Evolutionary conservation across 306 rosid species (phyloP).

Genomic region (Elaeagnus macrophylla): DNA sequence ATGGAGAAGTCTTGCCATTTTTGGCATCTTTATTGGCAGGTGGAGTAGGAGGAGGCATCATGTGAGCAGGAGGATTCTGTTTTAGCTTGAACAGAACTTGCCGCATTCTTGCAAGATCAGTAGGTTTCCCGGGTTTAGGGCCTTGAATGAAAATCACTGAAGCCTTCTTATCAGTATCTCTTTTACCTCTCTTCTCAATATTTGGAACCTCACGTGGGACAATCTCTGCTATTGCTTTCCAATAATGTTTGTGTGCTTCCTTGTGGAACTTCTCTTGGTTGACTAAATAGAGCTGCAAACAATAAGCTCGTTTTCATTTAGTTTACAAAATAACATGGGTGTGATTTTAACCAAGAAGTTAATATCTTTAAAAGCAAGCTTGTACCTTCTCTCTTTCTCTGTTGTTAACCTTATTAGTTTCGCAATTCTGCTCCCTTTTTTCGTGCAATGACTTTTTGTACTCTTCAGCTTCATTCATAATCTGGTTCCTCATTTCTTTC

Average conservation of each 20-base stretch:
- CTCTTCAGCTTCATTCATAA: slow-evolving; percentile 86
- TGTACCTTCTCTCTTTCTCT: slow-evolving; percentile 83
- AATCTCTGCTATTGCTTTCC: slow-evolving; percentile 89
- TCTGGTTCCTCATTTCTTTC: slow-evolving; percentile 75
- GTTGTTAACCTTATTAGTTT: slow-evolving; percentile 52
- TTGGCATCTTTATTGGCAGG: slow-evolving; percentile 35
- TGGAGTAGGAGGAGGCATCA: slow-evolving; percentile 83
- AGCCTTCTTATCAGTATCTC: slow-evolving; percentile 67
- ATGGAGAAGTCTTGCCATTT: slow-evolving; percentile 11
- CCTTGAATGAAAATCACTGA: slow-evolving; percentile 58
- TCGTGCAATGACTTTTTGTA: slow-evolving; percentile 58
- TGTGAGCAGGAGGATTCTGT: slow-evolving; percentile 71
- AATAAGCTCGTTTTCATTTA: slow-evolving; percentile 15
- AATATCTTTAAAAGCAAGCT: not conserved
- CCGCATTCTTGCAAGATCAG: slow-evolving; percentile 85
- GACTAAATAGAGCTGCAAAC: slow-evolving; percentile 44
- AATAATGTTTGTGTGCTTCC: slow-evolving; percentile 82
- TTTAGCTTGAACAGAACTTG: slow-evolving; percentile 71
- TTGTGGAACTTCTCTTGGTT: slow-evolving; percentile 94
- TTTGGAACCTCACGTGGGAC: slow-evolving; percentile 85
- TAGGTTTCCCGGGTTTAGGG: slow-evolving; percentile 91
- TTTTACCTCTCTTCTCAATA: slow-evolving; percentile 87
- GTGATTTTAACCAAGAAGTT: not conserved
- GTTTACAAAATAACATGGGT: slow-evolving; percentile 11
- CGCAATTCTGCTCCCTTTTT: slow-evolving; percentile 66